Percentiles rank a stretch among this genome's conserved stretches.
phyloP scores from a whole-genome alignment of 1,284 basidiomycete genomes.

The Austroboletus novae-zelandiae region DNA sequence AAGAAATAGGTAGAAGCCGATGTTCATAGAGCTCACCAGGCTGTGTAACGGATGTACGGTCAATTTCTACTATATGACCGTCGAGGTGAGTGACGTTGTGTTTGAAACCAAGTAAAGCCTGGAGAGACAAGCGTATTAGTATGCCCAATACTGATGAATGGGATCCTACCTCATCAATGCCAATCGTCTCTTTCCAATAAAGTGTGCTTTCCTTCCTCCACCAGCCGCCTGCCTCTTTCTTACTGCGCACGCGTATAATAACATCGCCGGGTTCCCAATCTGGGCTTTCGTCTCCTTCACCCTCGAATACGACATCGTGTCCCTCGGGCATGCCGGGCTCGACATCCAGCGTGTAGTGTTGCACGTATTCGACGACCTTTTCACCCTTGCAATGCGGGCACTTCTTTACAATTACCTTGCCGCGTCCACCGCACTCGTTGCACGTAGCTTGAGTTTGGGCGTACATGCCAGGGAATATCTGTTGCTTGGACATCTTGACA shows the following conservation, averaged over 20 bases:
- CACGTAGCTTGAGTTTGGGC: slow-evolving; percentile 79
- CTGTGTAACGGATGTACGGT: slow-evolving; percentile 80
- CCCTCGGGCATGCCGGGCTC: slow-evolving; percentile 89
- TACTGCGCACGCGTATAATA: slow-evolving; percentile 76
- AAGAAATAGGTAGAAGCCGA: neutral
- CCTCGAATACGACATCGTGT: slow-evolving; percentile 87
- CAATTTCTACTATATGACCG: slow-evolving; percentile 74
- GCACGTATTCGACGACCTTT: slow-evolving; percentile 82
- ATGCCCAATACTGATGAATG: neutral
- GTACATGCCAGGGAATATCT: slow-evolving; percentile 95
- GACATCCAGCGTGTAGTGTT: slow-evolving; percentile 79
- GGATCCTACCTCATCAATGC: slow-evolving; percentile 76
- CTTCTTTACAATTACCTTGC: slow-evolving; percentile 69
- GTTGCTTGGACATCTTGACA: slow-evolving; percentile 82
- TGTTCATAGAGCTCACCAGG: slow-evolving; percentile 57
- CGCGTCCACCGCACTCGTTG: slow-evolving; percentile 80
- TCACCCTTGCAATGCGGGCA: slow-evolving; percentile 83
- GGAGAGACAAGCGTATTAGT: neutral
- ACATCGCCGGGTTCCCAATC: slow-evolving; percentile 94
- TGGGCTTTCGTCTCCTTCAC: slow-evolving; percentile 90
- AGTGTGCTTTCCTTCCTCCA: slow-evolving; percentile 84
- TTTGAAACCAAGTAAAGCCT: slow-evolving; percentile 82
- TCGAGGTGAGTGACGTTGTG: slow-evolving; percentile 89
- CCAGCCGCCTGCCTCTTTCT: slow-evolving; percentile 76
- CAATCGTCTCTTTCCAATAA: slow-evolving; percentile 88